Conservation (phyloP, 1,139 yeast species). For the Candida sp. region DNA sequence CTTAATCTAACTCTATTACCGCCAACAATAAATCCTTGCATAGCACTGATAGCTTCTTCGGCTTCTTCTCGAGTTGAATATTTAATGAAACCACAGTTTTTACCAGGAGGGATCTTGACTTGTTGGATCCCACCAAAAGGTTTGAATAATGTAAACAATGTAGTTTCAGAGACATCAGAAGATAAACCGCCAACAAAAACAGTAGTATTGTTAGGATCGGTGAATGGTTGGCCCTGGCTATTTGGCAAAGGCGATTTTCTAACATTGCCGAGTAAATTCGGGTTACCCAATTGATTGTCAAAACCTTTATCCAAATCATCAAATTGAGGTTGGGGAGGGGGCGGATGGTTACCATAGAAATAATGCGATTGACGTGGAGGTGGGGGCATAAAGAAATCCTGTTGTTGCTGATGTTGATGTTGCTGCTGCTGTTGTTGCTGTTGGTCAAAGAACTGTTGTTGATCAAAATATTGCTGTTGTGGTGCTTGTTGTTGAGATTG, state of each 20-base stretch:
- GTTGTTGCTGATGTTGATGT: conserved; percentile 3
- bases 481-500: neutral
- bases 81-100: conserved; percentile 93
- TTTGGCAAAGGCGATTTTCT: conserved; percentile 4
- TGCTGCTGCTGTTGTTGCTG: conserved; percentile 3
- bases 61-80: conserved; percentile 78
- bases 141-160: conserved; percentile 68
- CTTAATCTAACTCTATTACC: conserved; percentile 82
- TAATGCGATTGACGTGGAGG: conserved; percentile 2
- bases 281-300: conserved; percentile 1
- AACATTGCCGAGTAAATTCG: neutral
- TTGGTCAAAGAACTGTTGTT: conserved; percentile 5
- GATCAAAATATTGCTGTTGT: conserved; percentile 5
- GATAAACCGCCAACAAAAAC: conserved; percentile 94
- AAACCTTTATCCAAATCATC: neutral
- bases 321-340: conserved; percentile 5
- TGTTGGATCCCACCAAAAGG: conserved; percentile 85
- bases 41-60: conserved; percentile 82
- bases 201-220: conserved; percentile 84
- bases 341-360: conserved; percentile 9
- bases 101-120: conserved; percentile 87
- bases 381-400: conserved; percentile 1
- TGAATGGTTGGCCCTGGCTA: conserved; percentile 34
- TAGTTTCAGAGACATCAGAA: conserved; percentile 71
- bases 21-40: conserved; percentile 92